These are phyloP conservation scores for Rhizoctonia solani DNA, from an alignment of 1,284 basidiomycete species.

Conservation along the genomic window DNA sequence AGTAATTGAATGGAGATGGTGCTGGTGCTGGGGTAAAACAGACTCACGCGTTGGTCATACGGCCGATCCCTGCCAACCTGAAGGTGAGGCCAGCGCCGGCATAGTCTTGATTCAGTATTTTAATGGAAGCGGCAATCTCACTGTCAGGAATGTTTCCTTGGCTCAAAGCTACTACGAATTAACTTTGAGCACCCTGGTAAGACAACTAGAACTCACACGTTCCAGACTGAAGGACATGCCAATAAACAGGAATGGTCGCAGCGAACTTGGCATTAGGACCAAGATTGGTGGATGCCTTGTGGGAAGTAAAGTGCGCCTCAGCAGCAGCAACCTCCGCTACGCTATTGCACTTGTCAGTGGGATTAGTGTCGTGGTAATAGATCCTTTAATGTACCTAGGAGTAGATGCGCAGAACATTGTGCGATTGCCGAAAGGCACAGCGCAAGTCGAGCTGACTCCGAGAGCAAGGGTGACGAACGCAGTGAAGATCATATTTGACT, in stretches of 20 bases:
- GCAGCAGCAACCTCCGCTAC: slow-evolving; percentile 12
- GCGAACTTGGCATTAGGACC: not conserved
- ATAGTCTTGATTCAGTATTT: slow-evolving; percentile 42
- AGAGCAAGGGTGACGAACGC: not conserved
- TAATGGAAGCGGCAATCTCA: slow-evolving; percentile 40
- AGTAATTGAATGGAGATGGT: not conserved
- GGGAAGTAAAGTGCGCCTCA: slow-evolving; percentile 47
- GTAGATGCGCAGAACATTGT: not conserved
- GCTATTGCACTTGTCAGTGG: too few species aligned
- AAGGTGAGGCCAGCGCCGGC: slow-evolving; percentile 40
- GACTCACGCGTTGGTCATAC: not conserved
- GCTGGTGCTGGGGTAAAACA: not conserved
- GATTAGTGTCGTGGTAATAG: not conserved
- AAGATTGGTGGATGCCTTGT: slow-evolving; percentile 5
- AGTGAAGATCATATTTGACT: not conserved
- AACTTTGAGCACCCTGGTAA: not conserved
- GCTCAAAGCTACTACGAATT: not conserved
- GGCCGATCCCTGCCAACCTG: slow-evolving; percentile 37
- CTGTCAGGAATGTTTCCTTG: slow-evolving; percentile 29
- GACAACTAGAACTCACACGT: not conserved
- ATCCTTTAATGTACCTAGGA: not conserved
- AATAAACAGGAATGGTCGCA: slow-evolving; percentile 34
- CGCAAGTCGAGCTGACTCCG: not conserved
- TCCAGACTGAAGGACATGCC: slow-evolving; percentile 34
- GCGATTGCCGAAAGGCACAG: not conserved